Evolutionary conservation across 345 rosid genomes (phyloP).

Genomic region (Brassica nigra): DNA sequence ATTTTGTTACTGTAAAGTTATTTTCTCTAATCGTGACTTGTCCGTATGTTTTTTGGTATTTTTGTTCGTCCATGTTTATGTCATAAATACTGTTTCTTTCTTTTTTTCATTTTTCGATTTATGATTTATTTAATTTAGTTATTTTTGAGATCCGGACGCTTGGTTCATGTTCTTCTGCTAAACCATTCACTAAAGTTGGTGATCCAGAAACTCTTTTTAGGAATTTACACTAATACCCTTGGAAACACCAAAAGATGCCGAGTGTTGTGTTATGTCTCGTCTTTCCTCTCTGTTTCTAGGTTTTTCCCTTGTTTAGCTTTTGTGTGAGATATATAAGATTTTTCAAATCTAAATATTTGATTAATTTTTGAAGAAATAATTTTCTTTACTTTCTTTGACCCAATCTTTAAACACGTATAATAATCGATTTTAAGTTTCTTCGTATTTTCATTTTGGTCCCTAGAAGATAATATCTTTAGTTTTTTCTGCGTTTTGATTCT

Average conservation of each 20-base stretch:
- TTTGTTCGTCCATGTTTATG: slow-evolving; percentile 22
- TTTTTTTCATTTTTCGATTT: not conserved
- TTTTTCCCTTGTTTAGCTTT: slow-evolving; percentile 13
- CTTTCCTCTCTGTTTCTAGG: slow-evolving; percentile 34
- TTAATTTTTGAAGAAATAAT: not conserved
- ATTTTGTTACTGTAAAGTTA: slow-evolving; percentile 17
- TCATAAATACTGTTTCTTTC: not conserved
- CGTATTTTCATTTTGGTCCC: slow-evolving; percentile 31
- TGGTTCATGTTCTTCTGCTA: slow-evolving; percentile 21
- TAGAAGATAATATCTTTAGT: slow-evolving; percentile 3
- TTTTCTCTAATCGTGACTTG: slow-evolving; percentile 16
- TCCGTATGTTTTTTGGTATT: not conserved
- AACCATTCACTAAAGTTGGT: slow-evolving; percentile 17
- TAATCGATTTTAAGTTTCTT: slow-evolving; percentile 10
- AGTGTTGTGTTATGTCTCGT: slow-evolving; percentile 1
- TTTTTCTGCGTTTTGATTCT: slow-evolving; percentile 38
- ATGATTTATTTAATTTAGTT: not conserved
- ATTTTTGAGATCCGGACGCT: slow-evolving; percentile 15
- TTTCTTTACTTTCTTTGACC: slow-evolving; percentile 29
- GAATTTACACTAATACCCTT: slow-evolving; percentile 35
- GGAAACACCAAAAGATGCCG: slow-evolving; percentile 6
- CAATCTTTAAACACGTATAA: slow-evolving; percentile 26
- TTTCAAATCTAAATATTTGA: not conserved
- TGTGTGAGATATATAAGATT: not conserved
- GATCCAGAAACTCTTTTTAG: slow-evolving; percentile 18